Evolutionary conservation across 106 monocot genomes (phyloP).

Genomic region (Dioscorea zingiberensis): DNA sequence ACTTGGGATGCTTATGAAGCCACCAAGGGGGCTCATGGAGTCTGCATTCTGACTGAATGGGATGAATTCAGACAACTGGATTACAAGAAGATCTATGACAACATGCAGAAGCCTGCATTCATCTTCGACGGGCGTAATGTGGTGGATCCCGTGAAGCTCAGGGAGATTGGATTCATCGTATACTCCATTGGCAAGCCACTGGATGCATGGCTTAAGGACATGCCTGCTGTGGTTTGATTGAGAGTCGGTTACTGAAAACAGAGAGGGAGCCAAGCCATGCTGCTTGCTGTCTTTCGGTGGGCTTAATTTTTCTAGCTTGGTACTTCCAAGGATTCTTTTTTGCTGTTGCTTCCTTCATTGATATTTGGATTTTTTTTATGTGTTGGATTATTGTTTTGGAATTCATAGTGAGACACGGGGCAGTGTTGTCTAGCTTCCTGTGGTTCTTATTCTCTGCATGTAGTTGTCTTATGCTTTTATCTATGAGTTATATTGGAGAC

Average conservation of each 20-base stretch:
- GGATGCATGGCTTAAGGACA: slow-evolving; percentile 25
- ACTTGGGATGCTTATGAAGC: slow-evolving; percentile 32
- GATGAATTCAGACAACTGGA: slow-evolving; percentile 35
- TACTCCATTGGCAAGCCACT: slow-evolving; percentile 33
- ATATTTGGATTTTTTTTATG: no score
- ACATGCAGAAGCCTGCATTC: slow-evolving; percentile 39
- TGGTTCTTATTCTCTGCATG: no score
- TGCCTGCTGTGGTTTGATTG: slow-evolving; percentile 15
- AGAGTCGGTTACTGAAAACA: no score
- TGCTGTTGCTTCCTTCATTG: no score
- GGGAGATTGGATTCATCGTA: slow-evolving; percentile 30
- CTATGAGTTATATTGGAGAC: no score
- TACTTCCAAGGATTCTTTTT: not conserved
- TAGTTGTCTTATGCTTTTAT: no score
- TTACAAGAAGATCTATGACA: slow-evolving; percentile 22
- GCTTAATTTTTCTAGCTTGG: no score
- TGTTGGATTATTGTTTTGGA: no score
- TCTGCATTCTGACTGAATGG: slow-evolving; percentile 37
- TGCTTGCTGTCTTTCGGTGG: no score
- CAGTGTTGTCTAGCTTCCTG: no score
- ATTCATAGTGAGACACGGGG: no score
- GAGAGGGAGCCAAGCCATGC: no score
- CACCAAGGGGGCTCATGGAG: slow-evolving; percentile 10
- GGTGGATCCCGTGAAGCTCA: slow-evolving; percentile 15
- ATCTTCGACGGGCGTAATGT: slow-evolving; percentile 37